Evolutionary conservation across 1,284 basidiomycete genomes (phyloP).

Genomic region (Moesziomyces aphidis): DNA sequence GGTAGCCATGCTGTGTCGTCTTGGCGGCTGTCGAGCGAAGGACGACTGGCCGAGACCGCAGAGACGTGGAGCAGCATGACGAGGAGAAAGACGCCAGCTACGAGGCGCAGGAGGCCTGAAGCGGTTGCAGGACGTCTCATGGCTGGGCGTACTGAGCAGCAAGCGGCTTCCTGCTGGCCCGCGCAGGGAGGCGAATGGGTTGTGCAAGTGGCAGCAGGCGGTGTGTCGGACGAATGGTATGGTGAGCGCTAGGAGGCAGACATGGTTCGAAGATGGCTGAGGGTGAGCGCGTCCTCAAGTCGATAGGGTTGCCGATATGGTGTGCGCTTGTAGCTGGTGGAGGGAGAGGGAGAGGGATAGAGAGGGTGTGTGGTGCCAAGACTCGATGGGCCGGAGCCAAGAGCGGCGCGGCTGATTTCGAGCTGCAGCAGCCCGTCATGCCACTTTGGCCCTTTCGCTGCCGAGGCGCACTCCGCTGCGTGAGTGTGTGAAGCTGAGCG

Average conservation of each 20-base stretch:
- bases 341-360: background rate
- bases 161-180: no score
- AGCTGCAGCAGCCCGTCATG: no score
- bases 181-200: no score
- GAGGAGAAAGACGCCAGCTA: background rate
- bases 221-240: no score
- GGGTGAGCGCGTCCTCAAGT: background rate
- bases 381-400: conserved; percentile 3
- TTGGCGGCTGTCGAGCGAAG: background rate
- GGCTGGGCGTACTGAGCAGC: background rate
- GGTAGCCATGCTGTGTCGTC: background rate
- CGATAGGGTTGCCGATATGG: no score
- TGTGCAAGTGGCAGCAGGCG: no score
- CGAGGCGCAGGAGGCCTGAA: background rate
- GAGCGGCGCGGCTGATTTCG: background rate
- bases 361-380: conserved; percentile 6
- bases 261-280: background rate
- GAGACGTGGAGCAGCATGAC: conserved; percentile 17
- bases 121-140: background rate
- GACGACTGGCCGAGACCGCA: conserved; percentile 1
- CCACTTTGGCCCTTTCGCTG: no score
- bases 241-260: no score
- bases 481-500: accelerated
- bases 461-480: no score
- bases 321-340: background rate